These are phyloP conservation scores for Synura sp. DNA, from an alignment of 352 stramenopile genomes.

Conservation along the genomic window DNA sequence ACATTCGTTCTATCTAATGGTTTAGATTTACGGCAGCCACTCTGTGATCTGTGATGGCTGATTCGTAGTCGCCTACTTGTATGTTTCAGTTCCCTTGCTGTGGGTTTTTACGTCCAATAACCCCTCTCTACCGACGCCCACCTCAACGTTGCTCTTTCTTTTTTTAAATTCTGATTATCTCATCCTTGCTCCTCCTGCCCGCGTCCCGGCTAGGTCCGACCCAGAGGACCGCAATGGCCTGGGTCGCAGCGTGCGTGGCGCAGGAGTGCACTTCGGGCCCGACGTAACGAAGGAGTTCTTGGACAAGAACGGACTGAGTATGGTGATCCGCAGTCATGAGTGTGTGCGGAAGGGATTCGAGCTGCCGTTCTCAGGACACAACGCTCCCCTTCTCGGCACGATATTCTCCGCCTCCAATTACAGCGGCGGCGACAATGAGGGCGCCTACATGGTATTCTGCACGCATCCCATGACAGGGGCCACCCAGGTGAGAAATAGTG, in stretches of 20 bases:
- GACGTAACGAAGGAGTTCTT: conserved; percentile 88
- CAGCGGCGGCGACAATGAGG: not conserved
- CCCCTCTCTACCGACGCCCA: conserved; percentile 2
- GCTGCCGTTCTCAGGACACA: conserved; percentile 46
- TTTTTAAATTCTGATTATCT: too few species aligned
- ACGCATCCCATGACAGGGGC: not conserved
- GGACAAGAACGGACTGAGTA: conserved; percentile 78
- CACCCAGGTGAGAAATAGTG: not conserved
- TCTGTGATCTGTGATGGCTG: too few species aligned
- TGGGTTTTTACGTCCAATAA: not conserved
- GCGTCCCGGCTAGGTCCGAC: too few species aligned
- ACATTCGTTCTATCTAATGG: too few species aligned
- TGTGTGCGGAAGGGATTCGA: conserved; percentile 83
- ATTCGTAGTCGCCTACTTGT: too few species aligned
- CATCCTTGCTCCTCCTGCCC: too few species aligned
- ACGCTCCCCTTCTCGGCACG: conserved; percentile 53
- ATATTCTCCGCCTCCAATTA: conserved; percentile 82
- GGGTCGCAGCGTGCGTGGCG: conserved; percentile 83
- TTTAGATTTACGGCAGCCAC: too few species aligned
- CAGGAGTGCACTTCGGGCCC: conserved; percentile 82
- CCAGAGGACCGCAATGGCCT: too few species aligned
- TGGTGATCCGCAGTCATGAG: conserved; percentile 87
- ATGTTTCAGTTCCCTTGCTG: not conserved
- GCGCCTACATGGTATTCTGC: not conserved
- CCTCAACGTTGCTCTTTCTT: too few species aligned